Evolutionary conservation across 345 rosid genomes (phyloP).

Genomic region (Arabis alpina): DNA sequence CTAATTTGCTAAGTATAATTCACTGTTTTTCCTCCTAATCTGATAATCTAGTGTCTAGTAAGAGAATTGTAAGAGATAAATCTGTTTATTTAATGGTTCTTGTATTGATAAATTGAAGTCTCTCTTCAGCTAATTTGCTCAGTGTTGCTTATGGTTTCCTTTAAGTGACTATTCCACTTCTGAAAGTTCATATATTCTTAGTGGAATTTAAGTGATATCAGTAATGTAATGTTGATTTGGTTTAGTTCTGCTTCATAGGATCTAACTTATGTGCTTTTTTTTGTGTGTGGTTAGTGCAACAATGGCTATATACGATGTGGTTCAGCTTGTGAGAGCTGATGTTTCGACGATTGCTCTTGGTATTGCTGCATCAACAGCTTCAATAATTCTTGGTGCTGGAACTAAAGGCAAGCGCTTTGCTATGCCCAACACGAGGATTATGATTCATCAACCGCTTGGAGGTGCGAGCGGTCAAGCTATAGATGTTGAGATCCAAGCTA

Average conservation of each 20-base stretch:
- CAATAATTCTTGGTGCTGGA: conserved; percentile 92
- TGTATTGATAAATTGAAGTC: neutral
- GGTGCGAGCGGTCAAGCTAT: conserved; percentile 90
- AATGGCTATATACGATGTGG: conserved; percentile 91
- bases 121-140: neutral
- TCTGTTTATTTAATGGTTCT: neutral
- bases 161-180: neutral
- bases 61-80: conserved; percentile 1
- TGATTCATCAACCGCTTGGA: conserved; percentile 96
- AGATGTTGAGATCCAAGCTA: conserved; percentile 87
- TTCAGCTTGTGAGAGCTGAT: conserved; percentile 90
- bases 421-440: conserved; percentile 93
- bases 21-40: no score
- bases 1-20: neutral
- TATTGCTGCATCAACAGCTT: conserved; percentile 87
- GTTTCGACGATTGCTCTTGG: conserved; percentile 91
- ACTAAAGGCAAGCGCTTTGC: conserved; percentile 93
- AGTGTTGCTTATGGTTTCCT: neutral
- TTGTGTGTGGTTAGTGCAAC: conserved; percentile 64
- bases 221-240: neutral
- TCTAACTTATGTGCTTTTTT: conserved; percentile 4
- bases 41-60: neutral
- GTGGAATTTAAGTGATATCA: neutral
- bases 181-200: neutral
- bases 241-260: neutral